Percentiles rank a stretch among this genome's conserved stretches.
Conservation (phyloP, 2,329 filamentous ascomycete genomes). For the Fusarium praegraminearum region DNA sequence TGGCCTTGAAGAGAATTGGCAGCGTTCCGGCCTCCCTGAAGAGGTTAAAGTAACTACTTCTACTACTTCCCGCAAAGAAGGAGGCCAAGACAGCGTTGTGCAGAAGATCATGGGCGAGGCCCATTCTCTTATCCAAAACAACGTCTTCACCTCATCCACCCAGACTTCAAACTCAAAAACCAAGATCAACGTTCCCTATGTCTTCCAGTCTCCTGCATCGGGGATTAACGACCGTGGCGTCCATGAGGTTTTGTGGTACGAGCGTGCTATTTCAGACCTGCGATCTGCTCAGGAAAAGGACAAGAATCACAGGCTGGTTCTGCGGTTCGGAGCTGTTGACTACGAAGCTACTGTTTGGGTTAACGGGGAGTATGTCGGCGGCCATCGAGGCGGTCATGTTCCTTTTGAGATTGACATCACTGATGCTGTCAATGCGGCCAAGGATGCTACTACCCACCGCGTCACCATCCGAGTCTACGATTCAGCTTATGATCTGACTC, state of each 20-base stretch:
- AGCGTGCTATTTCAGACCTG: conserved; percentile 64
- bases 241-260: conserved; percentile 77
- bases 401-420: conserved; percentile 70
- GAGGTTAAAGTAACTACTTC: conserved; percentile 50
- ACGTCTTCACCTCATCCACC: conserved; percentile 52
- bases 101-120: conserved; percentile 64
- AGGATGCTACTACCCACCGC: conserved; percentile 49
- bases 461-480: conserved; percentile 71
- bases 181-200: conserved; percentile 72
- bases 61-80: conserved; percentile 45
- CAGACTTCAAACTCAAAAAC: conserved; percentile 57
- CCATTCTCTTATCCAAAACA: conserved; percentile 60
- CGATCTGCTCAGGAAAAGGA: conserved; percentile 58
- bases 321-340: conserved; percentile 72
- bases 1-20: conserved; percentile 66
- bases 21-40: conserved; percentile 62
- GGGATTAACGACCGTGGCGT: conserved; percentile 71
- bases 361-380: conserved; percentile 63
- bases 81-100: conserved; percentile 51
- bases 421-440: conserved; percentile 55
- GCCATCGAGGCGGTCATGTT: conserved; percentile 70
- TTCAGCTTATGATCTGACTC: conserved; percentile 72
- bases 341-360: conserved; percentile 71
- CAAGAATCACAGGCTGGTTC: conserved; percentile 58
- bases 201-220: conserved; percentile 73